Evolutionary conservation across 257 asterid genomes (phyloP), one percentile per base, ranked within the genome.

Genomic region (Datura wrightii): DNA sequence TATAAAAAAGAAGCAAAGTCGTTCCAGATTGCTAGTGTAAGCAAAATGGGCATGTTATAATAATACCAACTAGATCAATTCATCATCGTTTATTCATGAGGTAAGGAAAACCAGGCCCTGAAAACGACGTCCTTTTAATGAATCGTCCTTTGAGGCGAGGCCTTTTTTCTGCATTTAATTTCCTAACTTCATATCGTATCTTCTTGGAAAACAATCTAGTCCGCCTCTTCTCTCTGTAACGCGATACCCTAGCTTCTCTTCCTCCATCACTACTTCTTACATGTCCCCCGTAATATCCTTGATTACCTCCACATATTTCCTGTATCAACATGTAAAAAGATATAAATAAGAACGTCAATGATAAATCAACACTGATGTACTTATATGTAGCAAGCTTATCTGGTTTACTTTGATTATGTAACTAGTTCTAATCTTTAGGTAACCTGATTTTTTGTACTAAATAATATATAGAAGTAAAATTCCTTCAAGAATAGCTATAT

Each of bases 111-210:
- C 79, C 84, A 36, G 90, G 84, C 18, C 79, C 86, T 37, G 87
- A 81, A 74, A 87, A 70, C 9, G 69, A 19, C 5, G 94, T 54
- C 87, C 92, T 90, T 91, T 93, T 94, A 6, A 93, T 92, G 74
- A 94, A 94, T 55, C 98, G 91, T 37, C 98, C 98, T 90, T 92
- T 93, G 85, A 93, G 87, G 31, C 98, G 86, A 6, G 98, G 98
- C 71, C 98, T 91, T 87, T 93, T 92, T 76, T 94, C 98, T 71
- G 98, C 98, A 5, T 93, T 94, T n/a, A 93, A 31, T 82, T 94
- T 94, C 92, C 98, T 89, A 18, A 93, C 97, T 87, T 94, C 90
- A 44, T 94, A 93, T 18, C 97, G 82, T 10, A 94, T 94, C 90
- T 94, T 94, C 93, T 92, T 93, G 0, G 98, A 89, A 82, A 93